Conservation (phyloP, 192 early-diverging fungal species). For the Backusella tuberculispora region DNA sequence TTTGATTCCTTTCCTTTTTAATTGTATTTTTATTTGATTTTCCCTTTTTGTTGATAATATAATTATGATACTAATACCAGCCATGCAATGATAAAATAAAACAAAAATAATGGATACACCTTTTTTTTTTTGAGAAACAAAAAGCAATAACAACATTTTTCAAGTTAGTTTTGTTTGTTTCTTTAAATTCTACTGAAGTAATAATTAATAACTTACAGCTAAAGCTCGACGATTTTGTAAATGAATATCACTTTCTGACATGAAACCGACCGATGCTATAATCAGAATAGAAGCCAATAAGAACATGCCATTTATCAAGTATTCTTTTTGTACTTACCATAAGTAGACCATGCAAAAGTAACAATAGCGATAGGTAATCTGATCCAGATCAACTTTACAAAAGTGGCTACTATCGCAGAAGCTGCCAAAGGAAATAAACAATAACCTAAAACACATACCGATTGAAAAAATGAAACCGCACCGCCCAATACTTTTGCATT, state of each 20-base stretch:
- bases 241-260: slow-evolving; percentile 74
- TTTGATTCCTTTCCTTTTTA: too few relatives aligned
- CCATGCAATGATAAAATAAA: slow-evolving; percentile 95
- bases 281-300: background rate
- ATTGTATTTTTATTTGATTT: background rate
- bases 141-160: background rate
- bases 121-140: background rate
- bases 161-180: background rate
- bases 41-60: background rate
- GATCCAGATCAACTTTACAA: slow-evolving; percentile 68
- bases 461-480: slow-evolving; percentile 94
- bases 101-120: slow-evolving; percentile 88
- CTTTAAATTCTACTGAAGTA: background rate
- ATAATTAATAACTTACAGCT: slow-evolving; percentile 57
- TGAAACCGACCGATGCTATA: slow-evolving; percentile 86
- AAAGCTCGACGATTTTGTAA: slow-evolving; percentile 83
- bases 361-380: slow-evolving; percentile 73
- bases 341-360: slow-evolving; percentile 86
- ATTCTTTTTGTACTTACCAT: slow-evolving; percentile 54
- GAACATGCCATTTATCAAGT: background rate
- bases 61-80: slow-evolving; percentile 78
- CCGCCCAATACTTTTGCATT: slow-evolving; percentile 96
- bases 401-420: slow-evolving; percentile 72
- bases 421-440: slow-evolving; percentile 93
- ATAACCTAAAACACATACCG: slow-evolving; percentile 96